Percentiles rank a stretch among this genome's conserved stretches.
phyloP scores from a whole-genome alignment of 768 basidiomycete genomes.

The Tulasnella calospora region DNA sequence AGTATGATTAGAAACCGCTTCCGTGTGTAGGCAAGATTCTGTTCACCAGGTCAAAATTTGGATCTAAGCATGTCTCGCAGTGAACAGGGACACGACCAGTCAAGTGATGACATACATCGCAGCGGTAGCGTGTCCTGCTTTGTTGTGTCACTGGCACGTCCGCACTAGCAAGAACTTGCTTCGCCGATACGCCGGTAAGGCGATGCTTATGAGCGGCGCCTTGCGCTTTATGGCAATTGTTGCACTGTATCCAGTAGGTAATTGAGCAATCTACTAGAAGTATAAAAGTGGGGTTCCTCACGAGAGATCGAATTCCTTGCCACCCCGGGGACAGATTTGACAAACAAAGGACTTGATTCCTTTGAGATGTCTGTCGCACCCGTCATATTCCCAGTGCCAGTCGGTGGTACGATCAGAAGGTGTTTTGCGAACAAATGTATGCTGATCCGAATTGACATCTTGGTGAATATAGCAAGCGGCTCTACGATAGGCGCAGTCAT shows the following conservation, averaged over 20 bases:
- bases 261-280: too few species aligned
- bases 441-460: not conserved
- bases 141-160: not conserved
- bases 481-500: not conserved
- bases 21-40: not conserved
- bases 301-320: not conserved
- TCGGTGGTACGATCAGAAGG: not conserved
- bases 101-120: not conserved
- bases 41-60: not conserved
- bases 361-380: not conserved
- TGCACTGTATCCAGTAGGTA: not conserved
- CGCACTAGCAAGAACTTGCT: not conserved
- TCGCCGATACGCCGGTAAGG: not conserved
- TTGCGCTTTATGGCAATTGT: not conserved
- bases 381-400: not conserved
- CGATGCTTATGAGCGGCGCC: not conserved
- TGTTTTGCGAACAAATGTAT: not conserved
- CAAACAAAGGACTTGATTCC: not conserved
- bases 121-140: not conserved
- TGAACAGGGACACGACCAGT: not conserved
- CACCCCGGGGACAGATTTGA: not conserved
- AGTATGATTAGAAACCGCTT: not conserved
- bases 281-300: not conserved
- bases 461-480: not conserved
- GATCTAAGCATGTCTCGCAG: not conserved